These are phyloP conservation scores for Saturnispora bothae DNA, from an alignment of 805 yeast species.

Conservation along the genomic window DNA sequence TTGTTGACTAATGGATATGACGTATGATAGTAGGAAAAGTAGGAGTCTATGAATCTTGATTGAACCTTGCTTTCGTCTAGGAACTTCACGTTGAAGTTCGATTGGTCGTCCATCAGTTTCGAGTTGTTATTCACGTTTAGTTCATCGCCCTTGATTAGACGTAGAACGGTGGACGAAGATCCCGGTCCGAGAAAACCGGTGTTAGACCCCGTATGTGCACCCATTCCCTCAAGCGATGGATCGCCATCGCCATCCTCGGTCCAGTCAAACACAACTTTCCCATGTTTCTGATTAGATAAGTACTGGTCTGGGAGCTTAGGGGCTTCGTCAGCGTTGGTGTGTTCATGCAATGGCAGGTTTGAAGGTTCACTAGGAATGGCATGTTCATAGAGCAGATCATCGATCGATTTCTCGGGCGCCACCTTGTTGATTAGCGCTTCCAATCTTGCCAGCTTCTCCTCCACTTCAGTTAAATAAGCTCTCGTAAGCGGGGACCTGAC, in stretches of 20 bases:
- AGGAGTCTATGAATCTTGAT: conserved; percentile 25
- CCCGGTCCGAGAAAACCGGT: conserved; percentile 60
- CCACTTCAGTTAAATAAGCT: conserved; percentile 70
- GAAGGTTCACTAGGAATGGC: neutral
- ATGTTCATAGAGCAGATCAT: conserved; percentile 21
- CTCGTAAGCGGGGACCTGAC: conserved; percentile 76
- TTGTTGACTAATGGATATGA: conserved; percentile 53
- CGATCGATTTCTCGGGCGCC: conserved; percentile 37
- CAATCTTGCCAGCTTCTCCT: conserved; percentile 39
- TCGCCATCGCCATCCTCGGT: conserved; percentile 8
- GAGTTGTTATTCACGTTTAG: conserved; percentile 17
- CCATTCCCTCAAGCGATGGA: conserved; percentile 47
- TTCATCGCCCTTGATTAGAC: conserved; percentile 26
- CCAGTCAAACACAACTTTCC: conserved; percentile 13
- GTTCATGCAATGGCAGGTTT: neutral
- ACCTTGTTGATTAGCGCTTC: conserved; percentile 35
- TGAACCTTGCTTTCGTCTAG: conserved; percentile 12
- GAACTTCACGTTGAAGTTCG: neutral
- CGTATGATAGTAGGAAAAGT: conserved; percentile 49
- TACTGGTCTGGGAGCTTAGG: conserved; percentile 13
- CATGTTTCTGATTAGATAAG: conserved; percentile 11
- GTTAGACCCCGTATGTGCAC: conserved; percentile 37
- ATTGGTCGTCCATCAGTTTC: conserved; percentile 1
- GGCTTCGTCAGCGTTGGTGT: neutral
- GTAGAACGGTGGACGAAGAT: conserved; percentile 44